Percentiles rank a stretch among this genome's conserved stretches.
These are phyloP conservation scores for Penicillium crystallinum DNA, from an alignment of 495 filamentous ascomycete species.

Conservation along the genomic window DNA sequence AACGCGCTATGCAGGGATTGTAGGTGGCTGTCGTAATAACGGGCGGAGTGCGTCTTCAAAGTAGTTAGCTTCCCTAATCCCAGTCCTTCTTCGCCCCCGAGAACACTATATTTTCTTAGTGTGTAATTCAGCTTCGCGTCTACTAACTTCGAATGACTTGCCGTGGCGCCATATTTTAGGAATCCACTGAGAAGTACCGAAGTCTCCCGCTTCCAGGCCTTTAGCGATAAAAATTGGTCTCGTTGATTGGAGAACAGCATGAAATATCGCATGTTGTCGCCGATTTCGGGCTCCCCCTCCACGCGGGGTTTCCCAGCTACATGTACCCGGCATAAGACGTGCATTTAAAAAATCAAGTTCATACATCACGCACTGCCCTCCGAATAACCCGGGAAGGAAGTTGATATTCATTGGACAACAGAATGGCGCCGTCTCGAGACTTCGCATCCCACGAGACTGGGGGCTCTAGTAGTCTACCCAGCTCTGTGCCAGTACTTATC, in stretches of 20 bases:
- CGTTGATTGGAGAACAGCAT: neutral
- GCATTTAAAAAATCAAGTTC: neutral
- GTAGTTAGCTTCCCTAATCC: neutral
- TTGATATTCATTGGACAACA: neutral
- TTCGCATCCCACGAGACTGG: neutral
- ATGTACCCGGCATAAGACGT: neutral
- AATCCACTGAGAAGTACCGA: neutral
- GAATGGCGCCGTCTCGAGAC: slow-evolving; percentile 1
- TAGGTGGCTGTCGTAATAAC: slow-evolving; percentile 3
- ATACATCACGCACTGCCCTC: neutral
- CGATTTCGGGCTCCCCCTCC: neutral
- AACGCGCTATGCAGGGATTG: neutral
- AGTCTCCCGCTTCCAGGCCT: neutral
- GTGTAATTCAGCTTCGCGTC: neutral
- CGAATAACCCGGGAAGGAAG: neutral
- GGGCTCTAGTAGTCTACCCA: neutral
- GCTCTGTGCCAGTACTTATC: slow-evolving; percentile 28
- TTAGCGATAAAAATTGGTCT: neutral
- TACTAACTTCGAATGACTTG: neutral
- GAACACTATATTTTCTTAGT: neutral
- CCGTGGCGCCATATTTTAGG: too few species aligned
- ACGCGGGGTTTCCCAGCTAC: neutral
- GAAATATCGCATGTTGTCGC: neutral
- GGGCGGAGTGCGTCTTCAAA: neutral
- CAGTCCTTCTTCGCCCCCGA: neutral